Evolutionary conservation across 2,329 filamentous ascomycete species (phyloP), one percentile per base, ranked within the genome.

Genomic region (Colletotrichum noveboracense): DNA sequence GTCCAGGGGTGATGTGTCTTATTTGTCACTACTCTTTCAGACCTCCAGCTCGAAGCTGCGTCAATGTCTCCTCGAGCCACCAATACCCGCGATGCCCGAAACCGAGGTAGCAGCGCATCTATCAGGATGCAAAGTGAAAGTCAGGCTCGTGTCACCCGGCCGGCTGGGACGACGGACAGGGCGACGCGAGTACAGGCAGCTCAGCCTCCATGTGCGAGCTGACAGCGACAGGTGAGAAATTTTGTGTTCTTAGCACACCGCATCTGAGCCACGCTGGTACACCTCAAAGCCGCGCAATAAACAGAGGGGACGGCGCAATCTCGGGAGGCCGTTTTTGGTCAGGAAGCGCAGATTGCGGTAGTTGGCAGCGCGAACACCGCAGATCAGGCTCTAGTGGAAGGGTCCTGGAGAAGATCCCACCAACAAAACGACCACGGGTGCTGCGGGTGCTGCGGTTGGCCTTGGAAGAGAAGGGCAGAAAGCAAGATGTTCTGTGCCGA

Each of bases 241-340:
- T 24, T 21, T 34, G n/a, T 24, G 32, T 7, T 26, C 28, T 69
- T 24, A 28, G 4, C 52, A 36, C 72, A 66, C 38, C 9, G 36
- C 52, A 62, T 71, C 68, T 71, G 38, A 75, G 72, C 72, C 52
- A 75, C 68, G 36, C 48, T 34, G 16, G 16, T 55, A 71, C 68
- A 66, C 68, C 70, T 71, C 68, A 56, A 68, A 38, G 67, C 48
- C 67, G 48, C 71, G 71, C 43, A 71, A 71, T 67, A 56, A 48
- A 56, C n/a, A 12, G 43, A n/a, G 38, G 65, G 21, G 16, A 61
- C 30, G 18, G 28, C n/a, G 21, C 67, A 71, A 26, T n/a, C n/a
- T 61, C 58, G 24, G 28, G 21, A 30, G 43, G 38, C 21, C 32
- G 26, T 24, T 12, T 21, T 21, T 28, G 52, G 12, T 21, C 38